Evolutionary conservation across 2,329 filamentous ascomycete species (phyloP), one percentile per base, ranked within the genome.

Genomic region (Hypoxylon sp.): DNA sequence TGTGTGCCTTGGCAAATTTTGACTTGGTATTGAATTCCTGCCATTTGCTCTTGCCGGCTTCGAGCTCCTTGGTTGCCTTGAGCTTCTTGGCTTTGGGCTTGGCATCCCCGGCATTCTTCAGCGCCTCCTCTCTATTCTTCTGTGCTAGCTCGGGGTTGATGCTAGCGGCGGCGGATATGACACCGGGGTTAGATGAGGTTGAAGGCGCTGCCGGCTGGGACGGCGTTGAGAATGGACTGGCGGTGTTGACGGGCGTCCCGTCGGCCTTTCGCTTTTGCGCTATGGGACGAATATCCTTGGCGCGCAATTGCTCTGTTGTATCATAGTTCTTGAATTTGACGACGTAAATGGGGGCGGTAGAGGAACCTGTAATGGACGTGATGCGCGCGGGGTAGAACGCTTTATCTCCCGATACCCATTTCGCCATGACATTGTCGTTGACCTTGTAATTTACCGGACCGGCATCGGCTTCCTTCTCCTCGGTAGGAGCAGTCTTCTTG

Each of bases 281-380:
- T 36, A 96, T 82, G 55, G 94, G 93, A 75, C 93, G 90, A 71
- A 98, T 93, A 76, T 98, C 94, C 79, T 91, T 91, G 68, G 91
- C 89, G 66, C 90, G 88, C 67, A 97, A 82, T 34, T 92, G 96
- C 80, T 97, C 94, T 49, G 91, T 93, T 21, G 87, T 93, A 70
- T 91, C 89, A 82, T 98, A 98, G 75, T 89, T 93, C 82, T 97
- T 95, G 85, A 98, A 99, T 74, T 92, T 96, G 79, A 99, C 94
- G 51, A 93, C 91, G 79, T 98, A 99, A 70, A 98, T 93, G 36
- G 94, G 95, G 57, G 93, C 92, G 46, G 90, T 92, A n/a, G 91
- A 90, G 7, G 94, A 97, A 64, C 96, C 96, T 21, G 95, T 98
- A 74, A 98, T 94, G 57, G 92, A 94, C 56, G 93, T 95, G 79